Evolutionary conservation across 1,284 basidiomycete species (phyloP), one percentile per base, ranked within the genome.

Genomic region (Hortiboletus rubellus): DNA sequence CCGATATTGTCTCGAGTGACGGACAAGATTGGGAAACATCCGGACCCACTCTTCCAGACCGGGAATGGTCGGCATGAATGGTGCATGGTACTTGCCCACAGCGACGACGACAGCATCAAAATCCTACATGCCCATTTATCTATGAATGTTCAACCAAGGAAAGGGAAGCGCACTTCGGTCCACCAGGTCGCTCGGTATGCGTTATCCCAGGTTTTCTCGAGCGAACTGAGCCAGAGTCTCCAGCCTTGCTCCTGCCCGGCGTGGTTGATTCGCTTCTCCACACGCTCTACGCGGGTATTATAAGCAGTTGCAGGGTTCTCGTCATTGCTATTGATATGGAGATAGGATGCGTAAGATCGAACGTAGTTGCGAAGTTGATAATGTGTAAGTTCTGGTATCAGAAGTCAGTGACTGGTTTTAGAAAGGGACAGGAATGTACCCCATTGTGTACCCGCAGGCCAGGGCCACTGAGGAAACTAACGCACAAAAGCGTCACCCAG

Each of bases 321-420:
- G 54, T 80, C 78, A 54, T 78, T 77, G 54, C 68, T 73, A 55
- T 80, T 79, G 27, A 77, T 54, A 10, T 73, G 70, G 48, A 76
- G 76, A 63, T 68, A 77, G 50, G 74, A 73, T 3, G 22, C 22
- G 22, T 22, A 76, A 43, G 69, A 57, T 24, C 63, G 47, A 58
- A 74, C 10, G 49, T 76, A 77, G 24, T 61, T 59, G 40, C 66
- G 69, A 41, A 70, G 5, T 54, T 45, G 55, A 44, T 61, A 55
- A 5, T 67, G 68, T 3, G 69, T 40, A 10, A 67, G 48, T 40
- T 64, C 71, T 42, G 18, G 18, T 18, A 5, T 45, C 7, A 4
- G 9, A 7, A n/a, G n/a, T 61, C 14, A 44, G 37, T 22, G 15
- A n/a, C 11, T 9, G 31, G 9, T n/a, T 38, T 1, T 3, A 18